These are phyloP conservation scores for Penicillium corylophilum DNA, from an alignment of 2,329 filamentous ascomycete species.

Conservation along the genomic window DNA sequence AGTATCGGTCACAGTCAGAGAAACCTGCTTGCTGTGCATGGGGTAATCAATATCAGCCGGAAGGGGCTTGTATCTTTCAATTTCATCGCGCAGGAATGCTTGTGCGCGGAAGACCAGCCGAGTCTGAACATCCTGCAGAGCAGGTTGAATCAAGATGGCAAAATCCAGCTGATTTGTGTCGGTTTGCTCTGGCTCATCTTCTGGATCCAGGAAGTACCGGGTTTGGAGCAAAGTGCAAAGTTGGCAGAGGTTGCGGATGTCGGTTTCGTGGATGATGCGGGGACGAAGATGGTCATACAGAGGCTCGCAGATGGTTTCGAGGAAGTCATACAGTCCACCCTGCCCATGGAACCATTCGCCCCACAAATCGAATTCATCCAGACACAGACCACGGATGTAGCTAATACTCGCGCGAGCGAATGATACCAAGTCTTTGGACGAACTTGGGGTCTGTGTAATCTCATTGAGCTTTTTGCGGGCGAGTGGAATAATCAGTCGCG, in stretches of 20 bases:
- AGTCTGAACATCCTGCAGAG: conserved; percentile 66
- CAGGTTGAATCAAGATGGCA: conserved; percentile 60
- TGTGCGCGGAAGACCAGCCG: conserved; percentile 65
- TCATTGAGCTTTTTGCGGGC: conserved; percentile 60
- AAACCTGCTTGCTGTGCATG: conserved; percentile 48
- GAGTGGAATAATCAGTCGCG: conserved; percentile 60
- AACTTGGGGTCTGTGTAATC: conserved; percentile 58
- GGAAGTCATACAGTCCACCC: conserved; percentile 62
- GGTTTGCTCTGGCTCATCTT: conserved; percentile 51
- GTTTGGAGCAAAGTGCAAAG: conserved; percentile 66
- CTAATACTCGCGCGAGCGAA: conserved; percentile 65
- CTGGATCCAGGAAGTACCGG: conserved; percentile 61
- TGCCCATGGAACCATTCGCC: conserved; percentile 65
- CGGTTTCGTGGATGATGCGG: conserved; percentile 65
- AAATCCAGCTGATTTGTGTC: conserved; percentile 62
- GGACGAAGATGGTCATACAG: conserved; percentile 66
- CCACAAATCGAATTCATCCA: conserved; percentile 68
- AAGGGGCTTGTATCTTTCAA: conserved; percentile 64
- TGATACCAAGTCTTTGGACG: conserved; percentile 62
- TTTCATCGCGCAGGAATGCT: conserved; percentile 63
- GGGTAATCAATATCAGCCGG: conserved; percentile 66
- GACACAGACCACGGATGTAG: conserved; percentile 64
- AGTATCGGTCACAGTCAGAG: conserved; percentile 41
- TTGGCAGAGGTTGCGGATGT: conserved; percentile 65
- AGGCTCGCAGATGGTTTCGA: conserved; percentile 66